Evolutionary conservation across 2,329 filamentous ascomycete species (phyloP).

Genomic region (Graphilbum fragrans): DNA sequence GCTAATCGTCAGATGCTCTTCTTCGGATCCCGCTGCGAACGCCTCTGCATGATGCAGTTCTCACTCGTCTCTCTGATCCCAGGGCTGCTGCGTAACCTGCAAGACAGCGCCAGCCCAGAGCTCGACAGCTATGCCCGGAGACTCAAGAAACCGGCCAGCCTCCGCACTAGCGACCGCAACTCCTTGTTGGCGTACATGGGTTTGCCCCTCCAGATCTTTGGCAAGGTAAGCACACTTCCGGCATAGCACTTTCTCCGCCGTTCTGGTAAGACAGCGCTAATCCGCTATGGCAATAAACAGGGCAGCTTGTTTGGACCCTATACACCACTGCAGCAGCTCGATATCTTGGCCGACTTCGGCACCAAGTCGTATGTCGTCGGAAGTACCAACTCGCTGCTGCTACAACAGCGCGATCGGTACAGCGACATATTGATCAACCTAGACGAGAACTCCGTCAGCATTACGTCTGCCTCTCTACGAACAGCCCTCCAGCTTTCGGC

Average conservation of each 20-base stretch:
- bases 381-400: slow-evolving; percentile 84
- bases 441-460: slow-evolving; percentile 76
- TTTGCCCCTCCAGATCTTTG: slow-evolving; percentile 86
- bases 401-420: slow-evolving; percentile 92
- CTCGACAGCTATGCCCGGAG: slow-evolving; percentile 72
- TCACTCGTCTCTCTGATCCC: slow-evolving; percentile 92
- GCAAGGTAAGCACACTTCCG: slow-evolving; percentile 46
- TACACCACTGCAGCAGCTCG: slow-evolving; percentile 84
- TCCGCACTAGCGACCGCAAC: slow-evolving; percentile 82
- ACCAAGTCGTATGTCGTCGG: slow-evolving; percentile 97
- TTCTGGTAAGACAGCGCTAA: no score
- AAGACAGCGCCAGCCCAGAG: slow-evolving; percentile 91
- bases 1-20: slow-evolving; percentile 68
- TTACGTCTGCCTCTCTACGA: slow-evolving; percentile 69
- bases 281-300: slow-evolving; percentile 24
- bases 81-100: slow-evolving; percentile 77
- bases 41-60: slow-evolving; percentile 97
- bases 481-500: slow-evolving; percentile 66
- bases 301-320: slow-evolving; percentile 94
- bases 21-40: slow-evolving; percentile 92
- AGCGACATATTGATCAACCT: slow-evolving; percentile 95
- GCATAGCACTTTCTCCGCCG: not conserved
- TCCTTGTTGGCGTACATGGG: slow-evolving; percentile 93
- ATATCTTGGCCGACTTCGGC: slow-evolving; percentile 81
- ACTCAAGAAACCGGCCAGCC: slow-evolving; percentile 64